Evolutionary conservation across 2,329 filamentous ascomycete species (phyloP).

Genomic region (Tothia fuscella): DNA sequence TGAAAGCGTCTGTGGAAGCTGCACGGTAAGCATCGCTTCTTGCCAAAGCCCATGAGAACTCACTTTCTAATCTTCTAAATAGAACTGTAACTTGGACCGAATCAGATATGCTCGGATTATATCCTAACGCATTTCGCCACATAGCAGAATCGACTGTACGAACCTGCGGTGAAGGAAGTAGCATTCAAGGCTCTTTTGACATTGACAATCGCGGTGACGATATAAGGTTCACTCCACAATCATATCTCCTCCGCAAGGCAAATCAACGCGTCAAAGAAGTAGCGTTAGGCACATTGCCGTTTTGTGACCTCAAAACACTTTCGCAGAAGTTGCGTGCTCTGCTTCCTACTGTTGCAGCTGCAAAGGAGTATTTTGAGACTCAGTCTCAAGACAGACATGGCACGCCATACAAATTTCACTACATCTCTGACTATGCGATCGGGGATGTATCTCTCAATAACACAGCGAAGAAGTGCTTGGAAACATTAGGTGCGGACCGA

Average conservation of each 20-base stretch:
- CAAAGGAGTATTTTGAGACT: neutral
- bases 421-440: conserved; percentile 7
- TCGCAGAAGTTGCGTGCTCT: neutral
- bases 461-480: neutral
- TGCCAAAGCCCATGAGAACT: too few species aligned
- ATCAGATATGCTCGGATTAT: conserved; percentile 6
- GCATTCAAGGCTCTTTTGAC: neutral
- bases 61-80: too few species aligned
- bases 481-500: neutral
- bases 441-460: conserved; percentile 2
- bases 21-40: too few species aligned
- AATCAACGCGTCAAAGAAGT: conserved; percentile 5
- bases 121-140: neutral
- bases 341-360: neutral
- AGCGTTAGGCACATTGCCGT: conserved; percentile 2
- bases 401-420: neutral
- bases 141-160: neutral
- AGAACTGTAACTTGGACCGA: neutral
- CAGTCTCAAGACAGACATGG: neutral
- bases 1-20: too few species aligned
- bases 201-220: conserved; percentile 3
- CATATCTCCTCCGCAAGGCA: conserved; percentile 6
- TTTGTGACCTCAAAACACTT: conserved; percentile 6
- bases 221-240: conserved; percentile 1
- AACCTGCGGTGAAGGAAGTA: neutral